These are phyloP conservation scores for Mariannaea sp. DNA, from an alignment of 2,329 filamentous ascomycete genomes.

Conservation along the genomic window DNA sequence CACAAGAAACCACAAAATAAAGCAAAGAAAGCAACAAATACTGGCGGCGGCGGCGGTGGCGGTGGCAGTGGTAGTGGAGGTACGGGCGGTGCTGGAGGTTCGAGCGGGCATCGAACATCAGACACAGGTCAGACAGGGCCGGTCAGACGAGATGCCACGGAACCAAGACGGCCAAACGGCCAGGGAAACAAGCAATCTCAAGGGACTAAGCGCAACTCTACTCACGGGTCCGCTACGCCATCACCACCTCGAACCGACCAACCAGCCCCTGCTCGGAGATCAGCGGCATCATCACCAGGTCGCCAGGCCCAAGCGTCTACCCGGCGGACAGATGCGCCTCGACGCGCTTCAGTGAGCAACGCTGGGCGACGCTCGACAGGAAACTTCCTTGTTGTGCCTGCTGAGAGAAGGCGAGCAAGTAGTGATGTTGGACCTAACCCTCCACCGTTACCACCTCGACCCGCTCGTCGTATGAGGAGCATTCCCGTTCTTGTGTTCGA, in stretches of 20 bases:
- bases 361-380: constrained; percentile 1
- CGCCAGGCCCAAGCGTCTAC: constrained; percentile 8
- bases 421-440: constrained; percentile 33
- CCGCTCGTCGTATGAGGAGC: constrained; percentile 33
- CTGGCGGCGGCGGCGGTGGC: background rate
- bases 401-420: constrained; percentile 21
- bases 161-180: constrained; percentile 19
- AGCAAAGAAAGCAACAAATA: constrained; percentile 12
- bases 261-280: constrained; percentile 24
- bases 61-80: background rate
- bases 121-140: constrained; percentile 17
- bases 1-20: constrained; percentile 19
- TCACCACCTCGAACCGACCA: constrained; percentile 28
- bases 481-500: constrained; percentile 40
- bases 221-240: constrained; percentile 30
- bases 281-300: constrained; percentile 33
- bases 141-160: background rate
- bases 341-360: constrained; percentile 20
- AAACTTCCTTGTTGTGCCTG: constrained; percentile 3
- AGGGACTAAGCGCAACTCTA: constrained; percentile 21
- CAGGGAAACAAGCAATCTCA: constrained; percentile 14
- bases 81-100: background rate
- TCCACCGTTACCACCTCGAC: constrained; percentile 36
- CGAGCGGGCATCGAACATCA: constrained; percentile 12
- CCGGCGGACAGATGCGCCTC: constrained; percentile 19